These are phyloP conservation scores for Fomitopsis serialis DNA, from an alignment of 768 basidiomycete species.

Conservation along the genomic window DNA sequence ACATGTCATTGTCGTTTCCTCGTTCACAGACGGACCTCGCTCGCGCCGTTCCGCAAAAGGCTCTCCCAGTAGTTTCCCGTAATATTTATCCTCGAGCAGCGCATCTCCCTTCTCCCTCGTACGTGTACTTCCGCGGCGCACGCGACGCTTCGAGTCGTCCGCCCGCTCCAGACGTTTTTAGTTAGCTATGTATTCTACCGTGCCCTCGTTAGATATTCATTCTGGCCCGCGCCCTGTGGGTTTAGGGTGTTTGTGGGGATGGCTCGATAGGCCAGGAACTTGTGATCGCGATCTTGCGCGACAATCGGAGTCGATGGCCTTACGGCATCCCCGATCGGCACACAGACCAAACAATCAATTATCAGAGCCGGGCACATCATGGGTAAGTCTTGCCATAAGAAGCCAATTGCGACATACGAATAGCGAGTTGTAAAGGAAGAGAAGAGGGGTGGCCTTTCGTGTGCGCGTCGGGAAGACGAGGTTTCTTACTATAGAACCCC, in stretches of 20 bases:
- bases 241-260: background rate
- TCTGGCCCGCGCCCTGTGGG: background rate
- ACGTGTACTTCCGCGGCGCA: background rate
- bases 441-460: no score
- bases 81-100: background rate
- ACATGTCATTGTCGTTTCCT: background rate
- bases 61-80: background rate
- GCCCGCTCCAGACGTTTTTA: background rate
- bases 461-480: no score
- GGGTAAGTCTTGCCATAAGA: no score
- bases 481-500: no score
- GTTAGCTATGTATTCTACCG: background rate
- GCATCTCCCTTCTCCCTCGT: background rate
- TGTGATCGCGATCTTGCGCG: slow-evolving; percentile 6
- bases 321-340: slow-evolving; percentile 2
- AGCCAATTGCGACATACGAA: no score
- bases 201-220: slow-evolving; percentile 5
- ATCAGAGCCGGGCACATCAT: no score
- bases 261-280: background rate
- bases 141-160: background rate
- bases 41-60: background rate
- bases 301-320: slow-evolving; percentile 2
- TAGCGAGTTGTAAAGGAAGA: no score
- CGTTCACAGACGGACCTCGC: background rate
- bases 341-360: background rate